phyloP scores from a whole-genome alignment of 371 early-diverging fungal species.

The Nematocida parisii region DNA sequence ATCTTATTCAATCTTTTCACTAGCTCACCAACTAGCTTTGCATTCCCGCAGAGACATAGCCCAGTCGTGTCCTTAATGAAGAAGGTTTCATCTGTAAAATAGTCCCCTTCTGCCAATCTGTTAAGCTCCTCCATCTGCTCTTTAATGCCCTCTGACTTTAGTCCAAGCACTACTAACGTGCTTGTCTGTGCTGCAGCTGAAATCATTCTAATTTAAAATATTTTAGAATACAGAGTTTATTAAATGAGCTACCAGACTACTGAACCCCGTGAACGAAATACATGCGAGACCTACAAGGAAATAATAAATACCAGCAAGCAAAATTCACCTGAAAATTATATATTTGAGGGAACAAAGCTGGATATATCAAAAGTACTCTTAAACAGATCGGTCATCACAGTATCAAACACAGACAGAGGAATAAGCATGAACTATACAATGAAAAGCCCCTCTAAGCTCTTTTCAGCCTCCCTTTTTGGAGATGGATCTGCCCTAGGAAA shows the following conservation, averaged over 20 bases:
- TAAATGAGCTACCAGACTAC: neutral
- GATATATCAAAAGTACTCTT: constrained; percentile 40
- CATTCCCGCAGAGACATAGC: neutral
- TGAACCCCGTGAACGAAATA: neutral
- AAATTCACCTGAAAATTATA: constrained; percentile 5
- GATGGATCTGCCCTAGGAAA: constrained; percentile 48
- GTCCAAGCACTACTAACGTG: constrained; percentile 17
- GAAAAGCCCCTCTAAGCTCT: neutral
- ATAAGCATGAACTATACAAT: constrained; percentile 45
- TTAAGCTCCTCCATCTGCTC: constrained; percentile 2
- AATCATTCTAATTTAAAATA: constrained; percentile 23
- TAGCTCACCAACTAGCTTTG: neutral
- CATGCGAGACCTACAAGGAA: constrained; percentile 10
- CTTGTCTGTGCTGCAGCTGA: neutral
- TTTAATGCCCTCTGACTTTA: neutral
- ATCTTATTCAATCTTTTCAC: neutral
- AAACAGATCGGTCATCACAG: constrained; percentile 6
- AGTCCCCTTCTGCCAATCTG: neutral
- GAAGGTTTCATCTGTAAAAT: constrained; percentile 34
- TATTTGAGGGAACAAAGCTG: constrained; percentile 43
- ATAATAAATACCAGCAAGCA: constrained; percentile 15
- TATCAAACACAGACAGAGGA: constrained; percentile 42
- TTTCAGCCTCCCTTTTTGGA: constrained; percentile 22
- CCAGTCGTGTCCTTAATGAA: neutral
- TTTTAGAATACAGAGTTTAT: constrained; percentile 11